Evolutionary conservation across 441 rosid species (phyloP).

Genomic region (Corymbia calophylla): DNA sequence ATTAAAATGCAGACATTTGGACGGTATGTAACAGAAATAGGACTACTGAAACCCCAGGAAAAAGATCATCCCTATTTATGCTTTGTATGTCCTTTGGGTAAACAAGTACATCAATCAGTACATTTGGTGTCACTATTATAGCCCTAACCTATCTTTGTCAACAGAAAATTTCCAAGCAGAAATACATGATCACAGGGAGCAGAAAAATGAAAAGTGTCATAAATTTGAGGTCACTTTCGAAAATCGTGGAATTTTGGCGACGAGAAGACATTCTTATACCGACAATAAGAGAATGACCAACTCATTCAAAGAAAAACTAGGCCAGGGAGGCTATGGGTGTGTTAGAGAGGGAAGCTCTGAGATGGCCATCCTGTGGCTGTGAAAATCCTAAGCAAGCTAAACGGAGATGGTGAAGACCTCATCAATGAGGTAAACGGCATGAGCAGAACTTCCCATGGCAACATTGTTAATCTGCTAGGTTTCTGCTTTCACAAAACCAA

Average conservation of each 20-base stretch:
- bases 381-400: neutral
- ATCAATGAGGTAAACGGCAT: constrained; percentile 5
- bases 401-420: constrained; percentile 2
- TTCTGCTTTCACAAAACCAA: neutral
- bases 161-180: neutral
- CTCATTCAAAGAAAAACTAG: neutral
- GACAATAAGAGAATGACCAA: neutral
- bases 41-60: neutral
- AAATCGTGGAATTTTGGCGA: neutral
- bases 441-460: neutral
- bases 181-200: neutral
- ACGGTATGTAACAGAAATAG: neutral
- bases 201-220: neutral
- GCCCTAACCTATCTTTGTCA: neutral
- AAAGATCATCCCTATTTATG: neutral
- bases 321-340: constrained; percentile 5
- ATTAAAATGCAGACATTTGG: neutral
- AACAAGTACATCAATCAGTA: neutral
- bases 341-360: neutral
- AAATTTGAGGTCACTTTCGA: neutral
- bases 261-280: neutral
- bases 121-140: neutral
- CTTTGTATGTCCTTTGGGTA: neutral
- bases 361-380: neutral
- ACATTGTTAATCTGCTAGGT: constrained; percentile 2